These are phyloP conservation scores for Penicillium sp. DNA, from an alignment of 2,329 filamentous ascomycete genomes.

Conservation along the genomic window DNA sequence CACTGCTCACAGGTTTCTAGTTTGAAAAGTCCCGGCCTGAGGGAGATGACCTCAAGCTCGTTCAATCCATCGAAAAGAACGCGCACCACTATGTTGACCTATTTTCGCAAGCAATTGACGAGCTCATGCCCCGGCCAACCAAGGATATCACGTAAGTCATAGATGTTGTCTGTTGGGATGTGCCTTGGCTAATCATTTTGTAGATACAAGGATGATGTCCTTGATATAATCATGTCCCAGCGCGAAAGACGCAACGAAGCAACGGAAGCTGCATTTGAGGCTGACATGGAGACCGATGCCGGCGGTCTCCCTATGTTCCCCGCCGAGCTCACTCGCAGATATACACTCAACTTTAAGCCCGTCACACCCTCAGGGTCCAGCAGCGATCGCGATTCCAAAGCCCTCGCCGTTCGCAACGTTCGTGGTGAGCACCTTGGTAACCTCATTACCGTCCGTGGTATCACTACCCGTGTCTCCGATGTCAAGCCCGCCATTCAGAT, in stretches of 20 bases:
- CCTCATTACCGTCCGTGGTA: slow-evolving; percentile 91
- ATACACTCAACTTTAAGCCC: slow-evolving; percentile 95
- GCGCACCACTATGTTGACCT: slow-evolving; percentile 95
- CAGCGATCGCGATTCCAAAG: slow-evolving; percentile 59
- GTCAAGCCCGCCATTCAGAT: slow-evolving; percentile 98
- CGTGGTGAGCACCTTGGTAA: slow-evolving; percentile 89
- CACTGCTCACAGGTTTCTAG: slow-evolving; percentile 28
- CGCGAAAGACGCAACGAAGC: slow-evolving; percentile 83
- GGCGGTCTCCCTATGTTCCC: slow-evolving; percentile 77
- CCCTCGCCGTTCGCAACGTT: slow-evolving; percentile 88
- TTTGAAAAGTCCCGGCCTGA: slow-evolving; percentile 74
- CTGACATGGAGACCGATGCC: slow-evolving; percentile 63
- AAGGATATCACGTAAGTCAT: slow-evolving; percentile 70
- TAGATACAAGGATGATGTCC: slow-evolving; percentile 94
- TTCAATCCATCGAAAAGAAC: slow-evolving; percentile 84
- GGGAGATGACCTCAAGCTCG: slow-evolving; percentile 66
- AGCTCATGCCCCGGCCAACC: slow-evolving; percentile 75
- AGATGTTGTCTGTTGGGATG: neutral
- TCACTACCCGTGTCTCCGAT: slow-evolving; percentile 92
- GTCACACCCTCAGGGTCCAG: slow-evolving; percentile 70
- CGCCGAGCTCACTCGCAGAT: slow-evolving; percentile 85
- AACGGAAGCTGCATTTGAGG: slow-evolving; percentile 66
- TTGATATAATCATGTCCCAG: slow-evolving; percentile 95
- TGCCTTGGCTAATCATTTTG: slow-evolving; percentile 19
- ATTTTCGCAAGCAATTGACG: slow-evolving; percentile 83